phyloP scores from a whole-genome alignment of 2,329 filamentous ascomycete species.

The Diaporthe destruens region DNA sequence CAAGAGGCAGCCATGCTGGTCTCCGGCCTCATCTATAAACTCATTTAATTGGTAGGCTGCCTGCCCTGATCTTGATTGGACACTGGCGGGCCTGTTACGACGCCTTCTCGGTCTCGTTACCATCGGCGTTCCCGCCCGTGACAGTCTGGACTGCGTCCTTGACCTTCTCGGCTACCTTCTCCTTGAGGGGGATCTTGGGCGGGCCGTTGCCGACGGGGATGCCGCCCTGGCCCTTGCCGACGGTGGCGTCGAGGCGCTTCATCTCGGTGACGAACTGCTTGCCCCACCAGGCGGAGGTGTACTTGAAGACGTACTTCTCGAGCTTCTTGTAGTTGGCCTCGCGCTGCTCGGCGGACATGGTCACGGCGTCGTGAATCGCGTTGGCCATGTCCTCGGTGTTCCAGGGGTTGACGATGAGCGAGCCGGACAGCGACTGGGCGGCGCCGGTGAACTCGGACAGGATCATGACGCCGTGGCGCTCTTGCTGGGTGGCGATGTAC shows the following conservation, averaged over 20 bases:
- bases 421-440: conserved; percentile 93
- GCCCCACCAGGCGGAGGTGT: conserved; percentile 98
- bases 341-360: conserved; percentile 91
- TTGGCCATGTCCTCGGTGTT: conserved; percentile 96
- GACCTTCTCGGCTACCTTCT: conserved; percentile 37
- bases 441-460: conserved; percentile 97
- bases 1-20: neutral
- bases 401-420: conserved; percentile 97
- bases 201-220: conserved; percentile 35
- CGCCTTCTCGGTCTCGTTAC: conserved; percentile 33
- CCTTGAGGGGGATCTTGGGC: conserved; percentile 41
- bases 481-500: conserved; percentile 93
- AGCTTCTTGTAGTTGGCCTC: conserved; percentile 90
- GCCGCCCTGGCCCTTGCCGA: conserved; percentile 43
- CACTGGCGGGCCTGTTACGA: neutral
- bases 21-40: neutral
- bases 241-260: conserved; percentile 59
- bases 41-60: neutral
- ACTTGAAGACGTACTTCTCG: conserved; percentile 96
- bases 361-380: conserved; percentile 95
- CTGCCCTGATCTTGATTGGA: neutral
- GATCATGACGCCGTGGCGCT: conserved; percentile 93
- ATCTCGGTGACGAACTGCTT: conserved; percentile 92
- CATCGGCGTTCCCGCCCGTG: conserved; percentile 11
- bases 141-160: conserved; percentile 38